Percentiles rank a stretch among this genome's conserved stretches.
phyloP scores from a whole-genome alignment of 1,284 basidiomycete species.

The Porogramme epimiltina region DNA sequence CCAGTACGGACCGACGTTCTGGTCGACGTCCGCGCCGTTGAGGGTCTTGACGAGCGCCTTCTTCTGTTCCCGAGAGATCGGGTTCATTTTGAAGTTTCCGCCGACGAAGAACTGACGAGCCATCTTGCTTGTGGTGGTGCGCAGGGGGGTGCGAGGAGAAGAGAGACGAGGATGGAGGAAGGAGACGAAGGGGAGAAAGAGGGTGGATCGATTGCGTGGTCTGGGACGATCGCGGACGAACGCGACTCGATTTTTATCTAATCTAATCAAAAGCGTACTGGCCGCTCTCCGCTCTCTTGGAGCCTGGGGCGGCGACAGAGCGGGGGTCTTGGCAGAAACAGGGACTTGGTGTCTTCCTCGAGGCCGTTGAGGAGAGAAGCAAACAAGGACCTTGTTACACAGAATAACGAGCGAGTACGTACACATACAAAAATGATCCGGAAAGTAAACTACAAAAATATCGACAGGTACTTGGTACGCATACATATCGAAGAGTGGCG shows the following conservation, averaged over 20 bases:
- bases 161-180: neutral
- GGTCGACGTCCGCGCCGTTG: conserved; percentile 79
- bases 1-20: conserved; percentile 62
- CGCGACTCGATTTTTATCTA: neutral
- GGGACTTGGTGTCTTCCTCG: too few species aligned
- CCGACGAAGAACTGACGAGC: conserved; percentile 87
- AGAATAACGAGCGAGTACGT: too few species aligned
- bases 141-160: neutral
- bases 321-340: too few species aligned
- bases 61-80: conserved; percentile 65
- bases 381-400: too few species aligned
- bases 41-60: conserved; percentile 65
- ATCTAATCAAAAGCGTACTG: neutral
- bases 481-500: too few species aligned
- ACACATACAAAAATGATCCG: too few species aligned
- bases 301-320: too few species aligned
- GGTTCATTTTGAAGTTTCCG: conserved; percentile 98
- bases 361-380: too few species aligned
- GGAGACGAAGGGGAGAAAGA: neutral
- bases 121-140: conserved; percentile 40
- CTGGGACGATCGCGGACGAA: neutral
- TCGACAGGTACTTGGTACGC: too few species aligned
- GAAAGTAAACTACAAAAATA: too few species aligned
- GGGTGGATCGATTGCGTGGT: conserved; percentile 2
- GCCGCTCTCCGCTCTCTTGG: too few species aligned